phyloP scores from a whole-genome alignment of 805 yeast species.

The Candida montana region DNA sequence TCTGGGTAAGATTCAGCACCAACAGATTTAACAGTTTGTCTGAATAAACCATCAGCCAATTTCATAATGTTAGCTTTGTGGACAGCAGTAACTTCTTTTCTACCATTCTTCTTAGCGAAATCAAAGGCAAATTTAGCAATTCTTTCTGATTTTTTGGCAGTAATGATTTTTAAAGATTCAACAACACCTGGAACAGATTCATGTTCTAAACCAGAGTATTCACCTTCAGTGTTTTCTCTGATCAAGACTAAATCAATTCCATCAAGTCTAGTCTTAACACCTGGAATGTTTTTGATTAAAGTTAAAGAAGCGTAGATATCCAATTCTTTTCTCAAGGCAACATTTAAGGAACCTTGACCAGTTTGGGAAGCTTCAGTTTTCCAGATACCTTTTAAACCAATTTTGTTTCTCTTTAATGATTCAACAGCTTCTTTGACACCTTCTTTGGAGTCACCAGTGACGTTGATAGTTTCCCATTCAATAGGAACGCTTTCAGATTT shows the following conservation, averaged over 20 bases:
- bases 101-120: slow-evolving; percentile 86
- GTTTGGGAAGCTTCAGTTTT: slow-evolving; percentile 82
- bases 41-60: slow-evolving; percentile 96
- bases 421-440: slow-evolving; percentile 81
- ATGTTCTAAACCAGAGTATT: slow-evolving; percentile 97
- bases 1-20: slow-evolving; percentile 83
- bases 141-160: slow-evolving; percentile 92
- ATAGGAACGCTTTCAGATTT: slow-evolving; percentile 84
- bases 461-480: slow-evolving; percentile 84
- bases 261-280: slow-evolving; percentile 83
- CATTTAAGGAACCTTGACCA: slow-evolving; percentile 82
- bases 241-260: slow-evolving; percentile 90
- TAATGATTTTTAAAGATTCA: slow-evolving; percentile 92
- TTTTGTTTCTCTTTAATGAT: slow-evolving; percentile 91
- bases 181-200: slow-evolving; percentile 97
- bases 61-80: slow-evolving; percentile 99
- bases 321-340: slow-evolving; percentile 92
- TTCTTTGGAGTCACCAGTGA: slow-evolving; percentile 50
- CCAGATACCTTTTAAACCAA: slow-evolving; percentile 94
- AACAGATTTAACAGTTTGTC: slow-evolving; percentile 85
- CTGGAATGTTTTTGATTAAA: slow-evolving; percentile 89
- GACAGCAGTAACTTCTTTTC: slow-evolving; percentile 90
- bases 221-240: slow-evolving; percentile 99
- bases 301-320: slow-evolving; percentile 94
- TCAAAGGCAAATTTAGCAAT: slow-evolving; percentile 96